A percentile compares a stretch with the other conserved stretches of the same genome.
phyloP scores from a whole-genome alignment of 495 filamentous ascomycete species.

The Neurospora discreta region DNA sequence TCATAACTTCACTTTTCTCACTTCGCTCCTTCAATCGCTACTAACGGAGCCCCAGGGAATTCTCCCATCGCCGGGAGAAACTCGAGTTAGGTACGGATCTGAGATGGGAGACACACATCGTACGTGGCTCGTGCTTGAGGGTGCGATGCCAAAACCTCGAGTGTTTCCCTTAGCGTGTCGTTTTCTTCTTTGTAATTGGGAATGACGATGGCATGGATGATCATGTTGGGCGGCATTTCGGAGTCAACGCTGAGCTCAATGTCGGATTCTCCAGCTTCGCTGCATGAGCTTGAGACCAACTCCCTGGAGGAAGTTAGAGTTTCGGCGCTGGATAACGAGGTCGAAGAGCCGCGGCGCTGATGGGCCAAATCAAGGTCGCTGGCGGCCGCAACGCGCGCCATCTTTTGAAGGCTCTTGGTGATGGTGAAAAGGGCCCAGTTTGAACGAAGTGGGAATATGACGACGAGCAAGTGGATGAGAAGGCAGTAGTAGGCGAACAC shows the following conservation, averaged over 20 bases:
- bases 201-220: slow-evolving; percentile 54
- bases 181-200: slow-evolving; percentile 62
- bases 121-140: slow-evolving; percentile 50
- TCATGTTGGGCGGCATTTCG: slow-evolving; percentile 26
- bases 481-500: slow-evolving; percentile 42
- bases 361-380: slow-evolving; percentile 32
- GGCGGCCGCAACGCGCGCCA: slow-evolving; percentile 26
- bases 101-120: slow-evolving; percentile 41
- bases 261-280: slow-evolving; percentile 37
- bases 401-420: slow-evolving; percentile 28
- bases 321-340: slow-evolving; percentile 39
- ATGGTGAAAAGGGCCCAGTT: slow-evolving; percentile 42
- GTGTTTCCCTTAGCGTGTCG: slow-evolving; percentile 50
- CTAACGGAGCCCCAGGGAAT: neutral
- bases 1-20: neutral
- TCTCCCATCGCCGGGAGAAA: neutral
- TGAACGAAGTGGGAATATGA: slow-evolving; percentile 41
- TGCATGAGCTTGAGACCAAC: slow-evolving; percentile 33
- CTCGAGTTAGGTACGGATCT: neutral
- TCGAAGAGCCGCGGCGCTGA: slow-evolving; percentile 37
- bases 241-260: slow-evolving; percentile 26
- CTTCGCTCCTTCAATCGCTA: neutral
- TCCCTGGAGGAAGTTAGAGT: slow-evolving; percentile 37
- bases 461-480: slow-evolving; percentile 41
- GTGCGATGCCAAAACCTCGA: slow-evolving; percentile 55